Base-by-base conservation (phyloP, 2,329 filamentous ascomycete genomes). In the Botrytis medusae region DNA sequence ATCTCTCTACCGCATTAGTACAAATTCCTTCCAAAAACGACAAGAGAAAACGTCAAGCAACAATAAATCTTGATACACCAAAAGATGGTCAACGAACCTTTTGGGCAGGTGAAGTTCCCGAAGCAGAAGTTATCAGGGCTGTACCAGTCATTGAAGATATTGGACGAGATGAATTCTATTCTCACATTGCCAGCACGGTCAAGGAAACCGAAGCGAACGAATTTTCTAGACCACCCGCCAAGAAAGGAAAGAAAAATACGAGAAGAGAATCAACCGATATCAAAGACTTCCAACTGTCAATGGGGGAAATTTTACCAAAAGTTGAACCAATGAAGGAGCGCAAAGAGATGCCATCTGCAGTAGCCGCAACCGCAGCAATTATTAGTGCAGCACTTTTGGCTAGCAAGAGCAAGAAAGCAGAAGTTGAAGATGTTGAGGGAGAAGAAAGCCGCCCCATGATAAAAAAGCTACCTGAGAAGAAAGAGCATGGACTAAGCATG, bases 241-340 rank as follows among this genome's bases (percentile, higher is more conserved):
- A 82, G 73, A 83, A 83, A 69, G 82, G 80, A 62, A 85, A 83
- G 79, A 85, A 82, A 68, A 77, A 79, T 37, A 82, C 82, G 75
- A 80, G 79, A 79, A 80, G 74, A 76, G 78, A 75, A 61, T 76
- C 70, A n/a, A 59, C 20, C 10, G 42, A 60, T 37, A 46, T 65
- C 32, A 74, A 75, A 22, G 70, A 69, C 34, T 74, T 71, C 40
- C 73, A 70, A 40, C 60, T 68, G 18, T 69, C 73, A 40, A 71
- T 71, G 42, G 68, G 40, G 60, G 72, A 48, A 48, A 67, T 71
- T 69, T 60, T 68, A 32, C 42, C 70, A 48, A 74, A 72, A 51
- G 72, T 72, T 18, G 71, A 76, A 12, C 20, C 54, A 20, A 61
- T 73, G 51, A 74, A 82, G 71, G 77, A 79, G 78, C 78, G 72